Base-by-base conservation (phyloP, 1,139 yeast species). In the Sugiyamaella grinbergsii region DNA sequence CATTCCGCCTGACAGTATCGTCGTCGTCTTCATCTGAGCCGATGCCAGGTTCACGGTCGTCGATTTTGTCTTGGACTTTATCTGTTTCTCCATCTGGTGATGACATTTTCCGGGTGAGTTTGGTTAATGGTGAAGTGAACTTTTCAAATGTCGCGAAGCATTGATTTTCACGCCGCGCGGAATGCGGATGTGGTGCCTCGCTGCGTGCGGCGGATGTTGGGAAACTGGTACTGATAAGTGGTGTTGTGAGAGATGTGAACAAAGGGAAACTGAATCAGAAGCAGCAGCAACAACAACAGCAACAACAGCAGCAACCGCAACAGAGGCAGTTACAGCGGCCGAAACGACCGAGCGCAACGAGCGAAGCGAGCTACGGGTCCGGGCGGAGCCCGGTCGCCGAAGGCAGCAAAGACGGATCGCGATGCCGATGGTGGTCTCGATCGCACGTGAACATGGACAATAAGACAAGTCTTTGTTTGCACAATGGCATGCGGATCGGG, bases 11-110 rank as follows among this genome's bases (percentile, higher is more conserved):
- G n/a, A 47, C 33, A 10, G 22, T 36, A 3, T 47, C 51, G 20
- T 42, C 51, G 6, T 47, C 51, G 4, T 34, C 51, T n/a, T 34
- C 51, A 2, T 41, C 42, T 7, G 19, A 4, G 7, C 33, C 51
- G 18, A 33, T 22, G 3, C 23, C 45, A 15, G 42, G 38, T 16
- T 33, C 48, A 20, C 18, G n/a, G 5, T 43, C 41, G 11, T 13
- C 33, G 8, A 34, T 28, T n/a, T 32, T 19, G 1, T 24, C 47
- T 19, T 37, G 26, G 8, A 34, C 36, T n/a, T 32, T 19, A 1
- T 24, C 47, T 19, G 28, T 29, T 20, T 43, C 47, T 34, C 33
- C n/a, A 22, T 43, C 47, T 13, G 47, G 36, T 28, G 42, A 43
- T 5, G 47, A 43, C 47, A 43, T 43, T 34, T 8, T 43, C n/a